Conservation (phyloP, 495 filamentous ascomycete species). For the Staphylotrichum tortipilum region DNA sequence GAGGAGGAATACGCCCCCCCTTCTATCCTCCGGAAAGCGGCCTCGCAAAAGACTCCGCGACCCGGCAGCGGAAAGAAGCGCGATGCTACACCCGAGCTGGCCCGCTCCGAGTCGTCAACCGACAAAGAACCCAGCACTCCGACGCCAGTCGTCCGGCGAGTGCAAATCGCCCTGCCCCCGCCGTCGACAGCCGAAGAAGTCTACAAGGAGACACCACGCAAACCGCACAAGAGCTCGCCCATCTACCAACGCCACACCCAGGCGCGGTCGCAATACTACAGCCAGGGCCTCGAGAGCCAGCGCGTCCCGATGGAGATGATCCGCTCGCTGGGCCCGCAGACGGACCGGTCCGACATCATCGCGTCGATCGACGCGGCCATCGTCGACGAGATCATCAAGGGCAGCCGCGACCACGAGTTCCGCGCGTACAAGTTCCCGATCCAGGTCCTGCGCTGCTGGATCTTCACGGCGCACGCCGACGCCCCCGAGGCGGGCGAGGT, state of each 20-base stretch:
- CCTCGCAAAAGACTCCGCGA: background rate
- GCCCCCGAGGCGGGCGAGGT: slow-evolving; percentile 33
- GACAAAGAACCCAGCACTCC: slow-evolving; percentile 7
- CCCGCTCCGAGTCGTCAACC: slow-evolving; percentile 1
- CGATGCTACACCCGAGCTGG: background rate
- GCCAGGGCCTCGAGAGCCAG: slow-evolving; percentile 42
- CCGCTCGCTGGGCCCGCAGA: slow-evolving; percentile 36
- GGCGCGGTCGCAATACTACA: slow-evolving; percentile 25
- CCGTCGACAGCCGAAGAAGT: slow-evolving; percentile 14
- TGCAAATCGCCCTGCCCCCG: slow-evolving; percentile 15
- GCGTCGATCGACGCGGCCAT: slow-evolving; percentile 33
- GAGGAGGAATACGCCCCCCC: background rate
- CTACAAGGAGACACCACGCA: slow-evolving; percentile 19
- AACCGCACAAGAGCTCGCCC: slow-evolving; percentile 7
- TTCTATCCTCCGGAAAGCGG: background rate
- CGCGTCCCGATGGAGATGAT: slow-evolving; percentile 38
- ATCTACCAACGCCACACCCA: slow-evolving; percentile 11
- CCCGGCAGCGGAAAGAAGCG: background rate
- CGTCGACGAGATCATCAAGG: slow-evolving; percentile 31
- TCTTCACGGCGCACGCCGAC: slow-evolving; percentile 34
- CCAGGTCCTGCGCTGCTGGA: slow-evolving; percentile 40
- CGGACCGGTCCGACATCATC: slow-evolving; percentile 39
- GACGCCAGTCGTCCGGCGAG: slow-evolving; percentile 10
- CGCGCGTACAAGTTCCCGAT: slow-evolving; percentile 34
- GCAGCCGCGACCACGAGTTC: slow-evolving; percentile 37